Conservation (phyloP, 2,329 filamentous ascomycete genomes). For the Nemania sp. region DNA sequence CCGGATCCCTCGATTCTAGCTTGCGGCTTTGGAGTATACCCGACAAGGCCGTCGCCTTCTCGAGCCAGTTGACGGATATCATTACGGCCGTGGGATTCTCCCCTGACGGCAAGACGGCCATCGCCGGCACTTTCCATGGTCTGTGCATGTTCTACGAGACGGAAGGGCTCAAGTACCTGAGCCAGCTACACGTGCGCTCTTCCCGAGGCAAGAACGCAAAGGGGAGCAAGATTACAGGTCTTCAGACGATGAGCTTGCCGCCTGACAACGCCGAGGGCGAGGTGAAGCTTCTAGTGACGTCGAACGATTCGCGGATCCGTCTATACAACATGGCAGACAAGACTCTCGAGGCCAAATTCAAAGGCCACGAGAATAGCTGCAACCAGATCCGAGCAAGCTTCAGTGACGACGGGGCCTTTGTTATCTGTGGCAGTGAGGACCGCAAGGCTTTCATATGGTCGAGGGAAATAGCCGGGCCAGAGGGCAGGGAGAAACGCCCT, state of each 20-base stretch:
- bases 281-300: conserved; percentile 84
- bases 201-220: conserved; percentile 91
- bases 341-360: conserved; percentile 83
- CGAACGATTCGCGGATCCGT: conserved; percentile 90
- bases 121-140: conserved; percentile 85
- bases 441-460: conserved; percentile 90
- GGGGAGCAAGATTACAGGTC: conserved; percentile 95
- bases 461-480: conserved; percentile 59
- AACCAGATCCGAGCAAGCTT: conserved; percentile 91
- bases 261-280: conserved; percentile 58
- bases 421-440: conserved; percentile 94
- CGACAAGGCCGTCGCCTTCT: conserved; percentile 89
- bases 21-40: conserved; percentile 95
- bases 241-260: conserved; percentile 71
- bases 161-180: conserved; percentile 80
- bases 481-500: conserved; percentile 77
- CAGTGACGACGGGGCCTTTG: conserved; percentile 81
- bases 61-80: conserved; percentile 76
- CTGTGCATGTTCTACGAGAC: conserved; percentile 91
- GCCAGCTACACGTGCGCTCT: conserved; percentile 91
- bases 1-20: conserved; percentile 87
- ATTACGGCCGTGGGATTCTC: conserved; percentile 94
- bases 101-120: conserved; percentile 85
- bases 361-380: conserved; percentile 85
- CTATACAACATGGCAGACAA: conserved; percentile 89